phyloP scores from a whole-genome alignment of 192 early-diverging fungal species.

The Jimgerdemannia lactiflua region DNA sequence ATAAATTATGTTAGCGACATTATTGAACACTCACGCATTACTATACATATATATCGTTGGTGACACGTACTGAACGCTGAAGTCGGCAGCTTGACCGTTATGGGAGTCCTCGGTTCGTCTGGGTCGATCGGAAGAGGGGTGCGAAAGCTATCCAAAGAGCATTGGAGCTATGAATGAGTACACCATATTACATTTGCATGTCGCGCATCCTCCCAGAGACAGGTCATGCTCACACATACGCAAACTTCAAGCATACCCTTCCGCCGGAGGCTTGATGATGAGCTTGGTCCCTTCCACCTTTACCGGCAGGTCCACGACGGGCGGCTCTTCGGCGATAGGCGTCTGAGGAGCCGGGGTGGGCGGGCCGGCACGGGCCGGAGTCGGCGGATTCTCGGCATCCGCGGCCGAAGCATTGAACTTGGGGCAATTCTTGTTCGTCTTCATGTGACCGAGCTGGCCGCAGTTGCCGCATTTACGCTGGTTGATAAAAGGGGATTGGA shows the following conservation, averaged over 20 bases:
- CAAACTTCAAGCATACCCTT: not conserved
- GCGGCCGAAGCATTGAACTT: constrained; percentile 43
- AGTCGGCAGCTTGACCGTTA: constrained; percentile 15
- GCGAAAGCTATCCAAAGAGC: constrained; percentile 2
- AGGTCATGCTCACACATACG: too few relatives aligned
- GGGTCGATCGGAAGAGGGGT: not conserved
- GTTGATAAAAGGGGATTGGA: not conserved
- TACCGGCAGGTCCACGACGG: constrained; percentile 6
- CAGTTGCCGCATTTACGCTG: constrained; percentile 78
- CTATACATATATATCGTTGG: not conserved
- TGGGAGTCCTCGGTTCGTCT: constrained; percentile 4
- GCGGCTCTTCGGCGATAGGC: constrained; percentile 5
- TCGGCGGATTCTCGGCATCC: not conserved
- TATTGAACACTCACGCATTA: too few relatives aligned
- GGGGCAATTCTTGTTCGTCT: constrained; percentile 82
- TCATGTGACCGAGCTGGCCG: constrained; percentile 82
- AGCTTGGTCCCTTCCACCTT: constrained; percentile 11
- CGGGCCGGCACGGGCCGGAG: not conserved
- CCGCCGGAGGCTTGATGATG: constrained; percentile 2
- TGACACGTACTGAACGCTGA: constrained; percentile 12
- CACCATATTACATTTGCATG: too few relatives aligned
- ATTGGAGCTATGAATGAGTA: too few relatives aligned
- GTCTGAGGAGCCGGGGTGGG: constrained; percentile 15
- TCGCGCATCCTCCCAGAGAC: too few relatives aligned
- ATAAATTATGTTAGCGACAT: too few relatives aligned